Base-by-base conservation (phyloP, 257 asterid species). In the Solanum bulbocastanum region DNA sequence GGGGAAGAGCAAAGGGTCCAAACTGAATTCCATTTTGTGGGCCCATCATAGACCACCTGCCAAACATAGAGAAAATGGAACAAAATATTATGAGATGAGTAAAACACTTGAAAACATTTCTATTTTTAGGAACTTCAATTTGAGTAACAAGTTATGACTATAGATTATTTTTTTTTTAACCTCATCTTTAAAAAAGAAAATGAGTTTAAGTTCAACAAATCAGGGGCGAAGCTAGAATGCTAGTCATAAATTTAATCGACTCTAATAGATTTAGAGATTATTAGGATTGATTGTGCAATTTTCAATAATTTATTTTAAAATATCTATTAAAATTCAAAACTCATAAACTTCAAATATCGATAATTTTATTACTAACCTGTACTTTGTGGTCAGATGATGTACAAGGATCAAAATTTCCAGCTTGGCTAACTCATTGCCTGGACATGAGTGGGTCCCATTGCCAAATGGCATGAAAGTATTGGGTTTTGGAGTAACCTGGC, bases 401-500 rank as follows among this genome's bases (percentile, higher is more conserved):
- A 96, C 89, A 78, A 97, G 91, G 44, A 97, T 92, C 91, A 97
- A 90, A 42, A 97, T 96, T 93, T 97, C 99, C 84, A 96, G 91
- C 95, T 96, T 97, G 86, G 99, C 98, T 83, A 97, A 88, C 87
- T 96, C 99, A 94, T 94, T 94, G 73, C 98, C 99, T 56, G 98
- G 98, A 86, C 99, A 97, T 25, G 99, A 89, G 84, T 97, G 99
- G 92, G 89, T 83, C 88, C 99, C 99, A 88, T 90, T 94, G 86
- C 99, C 99, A 97, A 97, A 97, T 92, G 99, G 98, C 96, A 97
- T 94, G 93, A 95, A 97, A 0, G 96, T 96, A 88, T 94, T 96
- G 92, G 99, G 98, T 56, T 94, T 96, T 3, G 96, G 98, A 56
- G 93, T 87, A 65, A 88, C 96, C 99, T 96, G 92, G 88, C 86